Conservation (phyloP, 345 rosid genomes). For the Syzygium aqueum region DNA sequence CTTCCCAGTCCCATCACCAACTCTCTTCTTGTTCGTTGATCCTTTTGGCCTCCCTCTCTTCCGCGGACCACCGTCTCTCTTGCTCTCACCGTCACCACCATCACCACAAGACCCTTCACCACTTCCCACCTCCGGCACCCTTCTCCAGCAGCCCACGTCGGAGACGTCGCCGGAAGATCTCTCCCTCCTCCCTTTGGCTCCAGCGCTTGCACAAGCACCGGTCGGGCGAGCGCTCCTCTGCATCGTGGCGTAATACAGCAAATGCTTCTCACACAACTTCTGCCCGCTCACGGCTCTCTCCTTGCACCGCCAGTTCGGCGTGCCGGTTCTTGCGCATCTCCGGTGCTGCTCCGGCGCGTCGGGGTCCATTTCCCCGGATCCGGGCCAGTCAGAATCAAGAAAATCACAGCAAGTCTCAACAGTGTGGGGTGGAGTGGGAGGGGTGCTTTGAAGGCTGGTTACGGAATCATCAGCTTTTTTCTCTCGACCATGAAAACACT, state of each 20-base stretch:
- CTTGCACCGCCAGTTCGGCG: background rate
- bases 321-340: background rate
- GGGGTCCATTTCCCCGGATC: background rate
- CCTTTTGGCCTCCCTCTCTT: slow-evolving; percentile 5
- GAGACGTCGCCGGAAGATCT: background rate
- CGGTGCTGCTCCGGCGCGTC: background rate
- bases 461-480: background rate
- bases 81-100: background rate
- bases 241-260: background rate
- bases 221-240: background rate
- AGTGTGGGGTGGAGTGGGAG: background rate
- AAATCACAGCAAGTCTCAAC: background rate
- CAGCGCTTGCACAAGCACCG: background rate
- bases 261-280: background rate
- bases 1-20: background rate
- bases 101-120: background rate
- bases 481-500: background rate
- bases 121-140: background rate
- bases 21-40: background rate
- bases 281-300: slow-evolving; percentile 1
- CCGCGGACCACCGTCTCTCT: background rate
- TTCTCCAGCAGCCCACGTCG: background rate
- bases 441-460: background rate
- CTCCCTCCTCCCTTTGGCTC: background rate
- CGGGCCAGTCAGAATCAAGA: background rate